phyloP scores from a whole-genome alignment of 164 flowering plant species.

The Warburgia ugandensis region DNA sequence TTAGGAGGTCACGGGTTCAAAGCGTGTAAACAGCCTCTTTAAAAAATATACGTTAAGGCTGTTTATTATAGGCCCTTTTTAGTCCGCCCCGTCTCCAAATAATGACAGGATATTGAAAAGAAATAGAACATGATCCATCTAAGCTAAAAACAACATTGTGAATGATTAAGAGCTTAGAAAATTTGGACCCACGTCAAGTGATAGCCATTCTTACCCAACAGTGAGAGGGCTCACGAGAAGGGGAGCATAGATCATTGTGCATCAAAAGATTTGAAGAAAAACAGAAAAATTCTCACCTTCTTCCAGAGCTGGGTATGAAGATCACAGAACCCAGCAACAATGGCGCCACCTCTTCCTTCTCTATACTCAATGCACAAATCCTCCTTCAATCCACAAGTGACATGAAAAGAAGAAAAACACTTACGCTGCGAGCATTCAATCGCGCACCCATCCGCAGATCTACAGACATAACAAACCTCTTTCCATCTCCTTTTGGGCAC shows the following conservation, averaged over 20 bases:
- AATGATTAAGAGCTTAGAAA: too few relatives aligned
- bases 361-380: constrained; percentile 73
- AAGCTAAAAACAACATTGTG: too few relatives aligned
- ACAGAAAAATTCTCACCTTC: constrained; percentile 35
- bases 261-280: too few relatives aligned
- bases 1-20: too few relatives aligned
- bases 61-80: too few relatives aligned
- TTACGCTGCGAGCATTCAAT: constrained; percentile 80
- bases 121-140: too few relatives aligned
- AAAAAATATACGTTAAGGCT: too few relatives aligned
- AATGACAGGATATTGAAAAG: too few relatives aligned
- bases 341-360: constrained; percentile 42
- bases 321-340: constrained; percentile 84
- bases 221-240: not conserved
- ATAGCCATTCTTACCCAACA: not conserved
- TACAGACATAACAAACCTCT: constrained; percentile 55
- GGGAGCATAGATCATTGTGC: not conserved
- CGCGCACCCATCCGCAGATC: constrained; percentile 43
- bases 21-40: too few relatives aligned
- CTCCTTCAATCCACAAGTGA: constrained; percentile 74
- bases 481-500: constrained; percentile 53
- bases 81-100: too few relatives aligned
- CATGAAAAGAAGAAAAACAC: constrained; percentile 65
- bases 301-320: constrained; percentile 67
- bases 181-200: too few relatives aligned